A percentile compares a stretch with the other conserved stretches of the same genome.
Conservation (phyloP, 2,329 filamentous ascomycete genomes). For the Colletotrichum orbiculare region DNA sequence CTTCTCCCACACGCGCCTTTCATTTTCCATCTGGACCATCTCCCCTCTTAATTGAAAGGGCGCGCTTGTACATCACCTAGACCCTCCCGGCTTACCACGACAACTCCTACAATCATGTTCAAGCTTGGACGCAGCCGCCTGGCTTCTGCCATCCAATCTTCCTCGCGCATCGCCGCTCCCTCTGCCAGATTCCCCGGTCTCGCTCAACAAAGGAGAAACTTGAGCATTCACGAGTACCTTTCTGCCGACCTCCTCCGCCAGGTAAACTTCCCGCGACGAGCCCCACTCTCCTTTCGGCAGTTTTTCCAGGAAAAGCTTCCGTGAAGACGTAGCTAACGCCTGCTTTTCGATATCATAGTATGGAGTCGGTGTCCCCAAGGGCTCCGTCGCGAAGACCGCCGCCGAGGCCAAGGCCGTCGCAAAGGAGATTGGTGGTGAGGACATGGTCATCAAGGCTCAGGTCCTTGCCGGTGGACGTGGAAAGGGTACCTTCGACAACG, state of each 20-base stretch:
- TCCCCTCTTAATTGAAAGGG: slow-evolving; percentile 30
- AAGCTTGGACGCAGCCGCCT: slow-evolving; percentile 85
- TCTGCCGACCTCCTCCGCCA: slow-evolving; percentile 89
- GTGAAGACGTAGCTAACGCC: slow-evolving; percentile 25
- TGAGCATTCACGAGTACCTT: slow-evolving; percentile 98
- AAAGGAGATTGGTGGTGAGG: slow-evolving; percentile 89
- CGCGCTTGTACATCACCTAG: slow-evolving; percentile 1
- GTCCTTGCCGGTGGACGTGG: slow-evolving; percentile 97
- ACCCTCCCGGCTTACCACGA: slow-evolving; percentile 6
- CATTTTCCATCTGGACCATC: slow-evolving; percentile 15
- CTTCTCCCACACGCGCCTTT: slow-evolving; percentile 17
- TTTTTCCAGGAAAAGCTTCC: slow-evolving; percentile 19
- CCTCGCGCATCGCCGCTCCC: slow-evolving; percentile 55
- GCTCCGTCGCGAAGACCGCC: slow-evolving; percentile 83
- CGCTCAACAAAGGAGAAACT: slow-evolving; percentile 81
- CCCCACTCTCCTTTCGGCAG: slow-evolving; percentile 34
- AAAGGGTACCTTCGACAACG: slow-evolving; percentile 98
- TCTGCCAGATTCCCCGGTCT: slow-evolving; percentile 71
- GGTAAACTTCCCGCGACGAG: slow-evolving; percentile 54
- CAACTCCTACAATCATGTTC: slow-evolving; percentile 73
- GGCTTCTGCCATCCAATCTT: slow-evolving; percentile 81
- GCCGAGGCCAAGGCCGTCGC: slow-evolving; percentile 93
- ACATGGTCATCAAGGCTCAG: slow-evolving; percentile 99
- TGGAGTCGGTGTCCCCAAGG: slow-evolving; percentile 92
- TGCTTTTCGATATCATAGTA: slow-evolving; percentile 68